Base-by-base conservation (phyloP, 2,329 filamentous ascomycete genomes). In the Diaporthe caulivora region DNA sequence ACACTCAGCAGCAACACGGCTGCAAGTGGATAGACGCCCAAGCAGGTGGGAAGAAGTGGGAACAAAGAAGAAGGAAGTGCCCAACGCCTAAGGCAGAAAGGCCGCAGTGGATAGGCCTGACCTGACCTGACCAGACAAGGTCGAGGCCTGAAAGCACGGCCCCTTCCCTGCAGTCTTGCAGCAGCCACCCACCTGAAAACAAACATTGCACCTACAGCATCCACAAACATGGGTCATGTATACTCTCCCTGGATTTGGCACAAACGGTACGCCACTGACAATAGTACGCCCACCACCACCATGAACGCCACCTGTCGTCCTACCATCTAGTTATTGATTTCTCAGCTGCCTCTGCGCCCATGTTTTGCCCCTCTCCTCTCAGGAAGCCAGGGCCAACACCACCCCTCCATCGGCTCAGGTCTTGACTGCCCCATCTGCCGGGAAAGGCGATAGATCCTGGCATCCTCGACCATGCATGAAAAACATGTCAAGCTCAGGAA, bases 21-120 rank as follows among this genome's bases (percentile, higher is more conserved):
- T 51, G 60, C 60, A 51, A 34, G 26, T 34, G 44, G 44, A 65
- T 37, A 29, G 60, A 40, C 42, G 62, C 47, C 62, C 47, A 67
- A 53, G 62, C 62, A 67, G 53, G 62, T 67, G 62, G 62, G 62
- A n/a, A n/a, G n/a, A n/a, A n/a, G n/a, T n/a, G n/a, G n/a, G n/a
- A n/a, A 67, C 62, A 67, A 67, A 67, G 47, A 65, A 34, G 42
- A 21, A 13, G 11, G 24, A 34, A 34, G 1, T n/a, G 60, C 62
- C 62, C 42, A 51, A 65, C 51, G 44, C 42, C 44, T 37, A 26
- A 37, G 60, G 44, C 60, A 60, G n/a, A 51, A 65, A 51, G 62
- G 62, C 62, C 44, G 47, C 62, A 65, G 62, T 51, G 62, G 62
- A 10, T 37, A 51, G 62, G 51, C 62, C 62, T 37, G 31, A 34